These are phyloP conservation scores for Boletus subcaerulescens DNA, from an alignment of 768 basidiomycete species.

Conservation along the genomic window DNA sequence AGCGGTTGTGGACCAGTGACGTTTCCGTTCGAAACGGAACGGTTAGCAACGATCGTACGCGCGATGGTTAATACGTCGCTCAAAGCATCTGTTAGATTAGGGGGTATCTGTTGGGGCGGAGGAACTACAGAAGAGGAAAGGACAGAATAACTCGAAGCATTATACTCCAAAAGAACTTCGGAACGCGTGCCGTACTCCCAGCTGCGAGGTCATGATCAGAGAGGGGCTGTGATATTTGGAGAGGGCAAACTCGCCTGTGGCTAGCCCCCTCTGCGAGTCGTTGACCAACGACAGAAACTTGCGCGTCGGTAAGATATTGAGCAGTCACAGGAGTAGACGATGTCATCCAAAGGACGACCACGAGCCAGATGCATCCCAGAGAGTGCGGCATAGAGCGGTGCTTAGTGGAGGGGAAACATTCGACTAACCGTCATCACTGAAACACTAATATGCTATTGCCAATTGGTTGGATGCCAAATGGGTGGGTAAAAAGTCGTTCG, in stretches of 20 bases:
- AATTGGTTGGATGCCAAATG: too few relatives aligned
- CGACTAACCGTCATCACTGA: too few relatives aligned
- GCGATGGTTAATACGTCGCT: constrained; percentile 58
- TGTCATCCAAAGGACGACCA: constrained; percentile 2
- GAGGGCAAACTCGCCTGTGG: constrained; percentile 34
- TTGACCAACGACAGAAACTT: constrained; percentile 36
- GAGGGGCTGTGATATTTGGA: neutral
- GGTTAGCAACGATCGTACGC: constrained; percentile 44
- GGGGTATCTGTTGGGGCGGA: constrained; percentile 25
- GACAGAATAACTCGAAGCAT: constrained; percentile 46
- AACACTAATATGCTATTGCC: too few relatives aligned
- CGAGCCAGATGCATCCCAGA: neutral
- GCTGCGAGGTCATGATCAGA: constrained; percentile 24
- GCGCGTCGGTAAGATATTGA: constrained; percentile 35
- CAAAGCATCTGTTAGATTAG: constrained; percentile 33
- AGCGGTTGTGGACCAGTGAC: constrained; percentile 56
- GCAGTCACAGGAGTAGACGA: constrained; percentile 13
- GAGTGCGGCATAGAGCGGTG: neutral
- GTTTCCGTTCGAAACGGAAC: constrained; percentile 41
- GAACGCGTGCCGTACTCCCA: constrained; percentile 56
- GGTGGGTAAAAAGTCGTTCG: too few relatives aligned
- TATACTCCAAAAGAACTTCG: constrained; percentile 49
- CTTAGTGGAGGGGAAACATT: neutral
- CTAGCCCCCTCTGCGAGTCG: constrained; percentile 40
- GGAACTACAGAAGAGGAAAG: constrained; percentile 30